A percentile compares a stretch with the other conserved stretches of the same genome.
These are phyloP conservation scores for Salvia splendens DNA, from an alignment of 257 asterid genomes.

Conservation along the genomic window DNA sequence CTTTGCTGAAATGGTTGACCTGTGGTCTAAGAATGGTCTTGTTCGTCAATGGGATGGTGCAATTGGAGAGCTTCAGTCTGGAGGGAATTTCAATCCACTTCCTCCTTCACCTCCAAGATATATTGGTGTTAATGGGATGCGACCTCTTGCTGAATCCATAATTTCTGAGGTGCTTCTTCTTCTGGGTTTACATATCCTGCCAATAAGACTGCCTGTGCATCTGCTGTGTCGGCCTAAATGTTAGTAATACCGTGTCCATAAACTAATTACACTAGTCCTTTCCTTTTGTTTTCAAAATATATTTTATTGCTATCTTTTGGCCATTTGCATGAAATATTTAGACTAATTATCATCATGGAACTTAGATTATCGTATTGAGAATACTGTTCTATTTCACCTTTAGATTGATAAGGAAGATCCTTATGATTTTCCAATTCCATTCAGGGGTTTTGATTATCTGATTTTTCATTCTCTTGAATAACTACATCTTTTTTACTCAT, in stretches of 20 bases:
- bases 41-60: slow-evolving; percentile 69
- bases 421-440: not conserved
- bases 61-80: slow-evolving; percentile 74
- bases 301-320: slow-evolving; percentile 1
- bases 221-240: not conserved
- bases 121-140: slow-evolving; percentile 81
- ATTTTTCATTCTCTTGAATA: slow-evolving; percentile 3
- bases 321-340: not conserved
- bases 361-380: not conserved
- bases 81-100: slow-evolving; percentile 64
- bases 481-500: not conserved
- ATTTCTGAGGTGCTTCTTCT: slow-evolving; percentile 63
- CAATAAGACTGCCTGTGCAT: not conserved
- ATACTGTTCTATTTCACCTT: not conserved
- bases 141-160: slow-evolving; percentile 81
- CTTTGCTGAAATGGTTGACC: slow-evolving; percentile 69
- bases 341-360: not conserved
- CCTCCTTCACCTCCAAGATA: slow-evolving; percentile 69
- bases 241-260: not conserved
- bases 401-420: slow-evolving; percentile 8
- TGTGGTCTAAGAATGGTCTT: slow-evolving; percentile 68
- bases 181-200: not conserved
- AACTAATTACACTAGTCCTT: not conserved
- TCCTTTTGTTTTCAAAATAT: not conserved
- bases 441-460: not conserved